A percentile compares a stretch with the other conserved stretches of the same genome.
Evolutionary conservation across 176 grass and related monocot genomes (phyloP).

Genomic region (Raddia distichophylla): DNA sequence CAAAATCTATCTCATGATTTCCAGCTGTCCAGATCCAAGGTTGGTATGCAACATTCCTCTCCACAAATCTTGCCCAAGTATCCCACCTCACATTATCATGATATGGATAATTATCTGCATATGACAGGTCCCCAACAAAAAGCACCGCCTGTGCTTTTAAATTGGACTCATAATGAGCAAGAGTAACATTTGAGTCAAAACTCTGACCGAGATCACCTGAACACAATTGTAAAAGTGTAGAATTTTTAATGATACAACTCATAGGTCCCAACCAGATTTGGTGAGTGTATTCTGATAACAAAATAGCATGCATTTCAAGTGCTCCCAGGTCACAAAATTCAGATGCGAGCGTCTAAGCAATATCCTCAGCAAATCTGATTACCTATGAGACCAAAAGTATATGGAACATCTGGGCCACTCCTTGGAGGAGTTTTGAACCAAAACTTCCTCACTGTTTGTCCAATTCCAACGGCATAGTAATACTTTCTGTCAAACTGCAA

Average conservation of each 20-base stretch:
- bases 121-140: conserved; percentile 79
- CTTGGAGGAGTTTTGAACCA: conserved; percentile 87
- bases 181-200: conserved; percentile 79
- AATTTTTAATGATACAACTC: conserved; percentile 16
- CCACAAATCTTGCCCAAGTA: conserved; percentile 88
- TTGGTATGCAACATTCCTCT: conserved; percentile 86
- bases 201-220: conserved; percentile 93
- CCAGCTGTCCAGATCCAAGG: conserved; percentile 97
- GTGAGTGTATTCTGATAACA: background rate
- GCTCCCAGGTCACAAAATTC: background rate
- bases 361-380: background rate
- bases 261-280: background rate
- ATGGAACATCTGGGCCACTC: conserved; percentile 85
- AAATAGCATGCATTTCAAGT: background rate
- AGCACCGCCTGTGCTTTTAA: conserved; percentile 66
- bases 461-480: conserved; percentile 82
- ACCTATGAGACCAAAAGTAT: conserved; percentile 90
- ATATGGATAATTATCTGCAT: conserved; percentile 79
- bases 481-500: conserved; percentile 89
- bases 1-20: conserved; percentile 92
- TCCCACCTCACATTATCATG: conserved; percentile 97
- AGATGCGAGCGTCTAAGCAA: background rate
- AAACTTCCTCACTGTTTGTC: conserved; percentile 61
- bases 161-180: conserved; percentile 83
- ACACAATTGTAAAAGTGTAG: conserved; percentile 13